Conservation (phyloP, 2,329 filamentous ascomycete species). For the Hansfordia pulvinata region DNA sequence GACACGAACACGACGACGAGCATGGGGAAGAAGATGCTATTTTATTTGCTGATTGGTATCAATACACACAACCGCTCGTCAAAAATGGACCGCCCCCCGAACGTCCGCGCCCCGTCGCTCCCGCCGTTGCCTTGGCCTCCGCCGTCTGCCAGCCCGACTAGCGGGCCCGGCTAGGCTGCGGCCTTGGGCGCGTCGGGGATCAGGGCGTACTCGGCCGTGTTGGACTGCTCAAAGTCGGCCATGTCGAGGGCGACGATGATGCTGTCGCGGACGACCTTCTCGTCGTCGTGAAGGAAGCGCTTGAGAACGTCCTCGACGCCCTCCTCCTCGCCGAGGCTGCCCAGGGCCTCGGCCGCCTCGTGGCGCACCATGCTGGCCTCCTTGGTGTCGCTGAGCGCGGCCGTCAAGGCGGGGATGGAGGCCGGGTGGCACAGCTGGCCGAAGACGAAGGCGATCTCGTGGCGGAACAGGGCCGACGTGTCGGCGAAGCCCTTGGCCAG, state of each 20-base stretch:
- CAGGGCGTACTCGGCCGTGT: slow-evolving; percentile 81
- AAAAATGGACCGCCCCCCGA: too few species aligned
- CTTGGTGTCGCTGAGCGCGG: slow-evolving; percentile 60
- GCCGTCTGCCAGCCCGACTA: neutral
- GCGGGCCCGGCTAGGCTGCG: too few species aligned
- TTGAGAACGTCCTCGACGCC: slow-evolving; percentile 80
- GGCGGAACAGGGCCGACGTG: slow-evolving; percentile 82
- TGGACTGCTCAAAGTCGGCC: slow-evolving; percentile 89
- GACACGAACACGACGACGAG: too few species aligned
- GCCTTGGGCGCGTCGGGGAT: slow-evolving; percentile 51
- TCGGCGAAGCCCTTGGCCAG: slow-evolving; percentile 79
- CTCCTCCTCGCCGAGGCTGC: slow-evolving; percentile 83
- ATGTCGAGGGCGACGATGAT: slow-evolving; percentile 93
- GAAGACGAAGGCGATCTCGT: slow-evolving; percentile 97
- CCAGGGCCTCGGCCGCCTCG: slow-evolving; percentile 91
- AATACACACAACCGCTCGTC: too few species aligned
- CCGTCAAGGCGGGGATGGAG: slow-evolving; percentile 82
- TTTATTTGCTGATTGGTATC: too few species aligned
- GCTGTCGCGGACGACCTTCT: slow-evolving; percentile 88
- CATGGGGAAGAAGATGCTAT: too few species aligned
- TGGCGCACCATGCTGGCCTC: slow-evolving; percentile 96
- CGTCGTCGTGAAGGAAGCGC: slow-evolving; percentile 76
- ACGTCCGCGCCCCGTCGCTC: neutral
- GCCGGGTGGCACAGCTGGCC: slow-evolving; percentile 91
- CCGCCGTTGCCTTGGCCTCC: neutral